A percentile compares a stretch with the other conserved stretches of the same genome.
Evolutionary conservation across 1,284 basidiomycete species (phyloP).

Genomic region (Filobasidium uniguttulatum): DNA sequence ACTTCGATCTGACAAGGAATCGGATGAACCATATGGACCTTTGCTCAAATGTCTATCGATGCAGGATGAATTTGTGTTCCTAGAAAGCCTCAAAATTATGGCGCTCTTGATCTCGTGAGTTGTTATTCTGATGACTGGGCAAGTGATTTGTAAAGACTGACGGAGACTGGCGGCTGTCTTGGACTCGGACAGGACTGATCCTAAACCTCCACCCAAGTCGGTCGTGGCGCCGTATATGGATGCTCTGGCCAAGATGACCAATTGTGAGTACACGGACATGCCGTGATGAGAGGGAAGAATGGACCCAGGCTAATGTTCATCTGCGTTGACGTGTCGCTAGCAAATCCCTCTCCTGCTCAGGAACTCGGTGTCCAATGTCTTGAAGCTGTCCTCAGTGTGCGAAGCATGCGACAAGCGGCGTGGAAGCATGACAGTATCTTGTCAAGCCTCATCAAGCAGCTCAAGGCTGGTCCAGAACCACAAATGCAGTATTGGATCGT

Average conservation of each 20-base stretch:
- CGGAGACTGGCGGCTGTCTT: neutral
- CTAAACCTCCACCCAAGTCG: conserved; percentile 40
- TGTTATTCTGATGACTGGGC: neutral
- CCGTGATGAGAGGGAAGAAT: neutral
- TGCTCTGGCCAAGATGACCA: conserved; percentile 51
- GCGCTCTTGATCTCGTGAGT: conserved; percentile 65
- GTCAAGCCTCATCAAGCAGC: conserved; percentile 58
- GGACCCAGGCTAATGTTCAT: neutral
- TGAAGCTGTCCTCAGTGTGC: conserved; percentile 67
- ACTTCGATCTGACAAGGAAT: conserved; percentile 42
- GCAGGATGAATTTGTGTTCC: conserved; percentile 82
- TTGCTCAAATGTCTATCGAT: conserved; percentile 72
- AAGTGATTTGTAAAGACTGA: neutral
- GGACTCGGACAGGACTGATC: conserved; percentile 27
- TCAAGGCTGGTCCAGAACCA: conserved; percentile 54
- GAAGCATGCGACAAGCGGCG: conserved; percentile 50
- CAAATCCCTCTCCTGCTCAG: conserved; percentile 44
- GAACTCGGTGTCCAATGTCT: conserved; percentile 85
- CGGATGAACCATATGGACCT: conserved; percentile 71
- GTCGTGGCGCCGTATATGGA: conserved; percentile 55
- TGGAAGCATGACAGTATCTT: conserved; percentile 38
- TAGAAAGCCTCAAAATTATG: conserved; percentile 77
- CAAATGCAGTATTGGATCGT: conserved; percentile 91
- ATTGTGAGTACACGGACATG: conserved; percentile 43
- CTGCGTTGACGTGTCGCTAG: conserved; percentile 1